Evolutionary conservation across 1,284 basidiomycete species (phyloP).

Genomic region (Tetrapyrgos nigripes): DNA sequence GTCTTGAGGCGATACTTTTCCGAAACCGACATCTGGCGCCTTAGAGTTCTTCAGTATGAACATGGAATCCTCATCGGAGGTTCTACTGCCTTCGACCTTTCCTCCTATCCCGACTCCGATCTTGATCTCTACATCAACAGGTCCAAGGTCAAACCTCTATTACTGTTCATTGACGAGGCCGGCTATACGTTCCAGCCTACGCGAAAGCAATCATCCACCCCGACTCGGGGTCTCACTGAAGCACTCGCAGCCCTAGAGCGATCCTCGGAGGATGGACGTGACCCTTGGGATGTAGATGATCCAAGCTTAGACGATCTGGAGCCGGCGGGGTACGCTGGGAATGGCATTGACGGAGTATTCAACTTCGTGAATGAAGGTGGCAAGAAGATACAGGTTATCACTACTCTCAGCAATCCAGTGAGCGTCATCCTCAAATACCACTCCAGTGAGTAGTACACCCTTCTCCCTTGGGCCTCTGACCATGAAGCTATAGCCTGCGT

Average conservation of each 20-base stretch:
- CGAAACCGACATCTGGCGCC: neutral
- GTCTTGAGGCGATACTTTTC: neutral
- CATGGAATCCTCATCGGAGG: neutral
- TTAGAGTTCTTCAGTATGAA: neutral
- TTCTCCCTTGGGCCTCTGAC: conserved; percentile 1
- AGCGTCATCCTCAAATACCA: neutral
- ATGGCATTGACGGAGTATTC: neutral
- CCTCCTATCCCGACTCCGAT: neutral
- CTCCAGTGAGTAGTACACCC: neutral
- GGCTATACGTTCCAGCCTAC: neutral
- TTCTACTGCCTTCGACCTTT: neutral
- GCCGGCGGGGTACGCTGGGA: neutral
- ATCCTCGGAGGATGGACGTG: neutral
- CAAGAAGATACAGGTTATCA: neutral
- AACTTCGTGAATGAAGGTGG: neutral
- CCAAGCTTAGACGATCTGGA: neutral
- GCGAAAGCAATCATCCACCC: neutral
- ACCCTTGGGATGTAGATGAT: neutral
- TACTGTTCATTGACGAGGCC: neutral
- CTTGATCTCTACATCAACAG: neutral
- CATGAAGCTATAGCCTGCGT: neutral
- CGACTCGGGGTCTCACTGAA: neutral
- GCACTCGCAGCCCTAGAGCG: too few species aligned
- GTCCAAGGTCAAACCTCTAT: neutral
- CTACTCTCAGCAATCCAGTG: neutral